A percentile compares a stretch with the other conserved stretches of the same genome.
phyloP scores from a whole-genome alignment of 305 asterid genomes.

The Galium porrigens region DNA sequence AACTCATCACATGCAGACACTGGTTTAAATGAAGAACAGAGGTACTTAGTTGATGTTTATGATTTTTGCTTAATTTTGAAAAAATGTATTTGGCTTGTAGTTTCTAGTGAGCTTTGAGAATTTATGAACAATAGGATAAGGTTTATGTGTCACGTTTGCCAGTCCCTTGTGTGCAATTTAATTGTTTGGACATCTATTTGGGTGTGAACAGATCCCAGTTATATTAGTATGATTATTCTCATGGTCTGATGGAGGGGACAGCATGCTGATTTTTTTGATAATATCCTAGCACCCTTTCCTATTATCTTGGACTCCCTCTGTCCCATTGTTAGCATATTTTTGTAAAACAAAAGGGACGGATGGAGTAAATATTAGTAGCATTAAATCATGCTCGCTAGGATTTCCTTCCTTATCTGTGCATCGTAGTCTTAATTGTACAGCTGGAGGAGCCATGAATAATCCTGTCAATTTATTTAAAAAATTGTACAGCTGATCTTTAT shows the following conservation, averaged over 20 bases:
- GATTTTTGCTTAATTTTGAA: not conserved
- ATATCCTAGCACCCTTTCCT: not conserved
- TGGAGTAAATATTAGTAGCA: not conserved
- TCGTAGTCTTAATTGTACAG: not conserved
- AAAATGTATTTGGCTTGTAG: not conserved
- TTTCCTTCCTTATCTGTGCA: not conserved
- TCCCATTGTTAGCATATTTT: not conserved
- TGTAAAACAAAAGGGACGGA: too few species aligned
- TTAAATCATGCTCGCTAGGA: not conserved
- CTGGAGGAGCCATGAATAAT: not conserved
- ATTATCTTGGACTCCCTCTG: not conserved
- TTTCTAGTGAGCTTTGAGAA: not conserved
- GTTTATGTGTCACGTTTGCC: too few species aligned
- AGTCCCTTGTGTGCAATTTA: too few species aligned
- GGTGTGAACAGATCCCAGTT: not conserved
- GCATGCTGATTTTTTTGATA: too few species aligned
- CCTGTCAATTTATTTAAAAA: too few species aligned
- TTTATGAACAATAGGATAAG: too few species aligned
- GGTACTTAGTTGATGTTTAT: conserved; percentile 28
- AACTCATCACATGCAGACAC: conserved; percentile 41
- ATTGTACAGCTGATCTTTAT: not conserved
- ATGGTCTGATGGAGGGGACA: not conserved
- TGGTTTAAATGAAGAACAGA: conserved; percentile 70
- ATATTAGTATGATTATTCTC: not conserved
- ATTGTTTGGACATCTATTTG: not conserved